Conservation (phyloP, 768 basidiomycete species). For the Collybia mongolica region DNA sequence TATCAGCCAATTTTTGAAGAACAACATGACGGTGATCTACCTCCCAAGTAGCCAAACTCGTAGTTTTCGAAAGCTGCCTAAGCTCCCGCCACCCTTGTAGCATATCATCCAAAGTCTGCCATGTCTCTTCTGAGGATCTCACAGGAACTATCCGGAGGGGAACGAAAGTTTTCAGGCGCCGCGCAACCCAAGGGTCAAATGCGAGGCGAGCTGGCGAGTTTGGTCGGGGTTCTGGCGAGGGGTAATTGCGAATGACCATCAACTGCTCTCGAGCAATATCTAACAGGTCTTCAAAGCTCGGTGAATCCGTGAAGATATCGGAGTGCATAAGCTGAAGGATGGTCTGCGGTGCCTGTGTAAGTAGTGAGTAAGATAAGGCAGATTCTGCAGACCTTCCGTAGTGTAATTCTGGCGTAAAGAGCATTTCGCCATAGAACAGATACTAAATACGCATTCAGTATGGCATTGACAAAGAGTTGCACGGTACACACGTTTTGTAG, state of each 20-base stretch:
- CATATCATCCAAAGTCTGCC: conserved; percentile 46
- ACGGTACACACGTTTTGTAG: conserved; percentile 36
- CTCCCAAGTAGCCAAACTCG: conserved; percentile 61
- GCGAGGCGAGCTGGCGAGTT: conserved; percentile 50
- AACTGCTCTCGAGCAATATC: conserved; percentile 40
- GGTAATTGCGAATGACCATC: conserved; percentile 33
- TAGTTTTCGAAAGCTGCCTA: conserved; percentile 38
- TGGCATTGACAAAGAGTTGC: background rate
- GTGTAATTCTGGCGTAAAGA: conserved; percentile 47
- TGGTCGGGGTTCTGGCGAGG: conserved; percentile 32
- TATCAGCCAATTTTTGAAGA: background rate
- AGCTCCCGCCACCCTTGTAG: conserved; percentile 60
- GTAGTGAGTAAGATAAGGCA: background rate
- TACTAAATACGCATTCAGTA: conserved; percentile 27
- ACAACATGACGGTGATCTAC: conserved; percentile 27
- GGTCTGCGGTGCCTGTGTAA: conserved; percentile 26
- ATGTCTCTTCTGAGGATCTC: conserved; percentile 47
- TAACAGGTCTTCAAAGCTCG: conserved; percentile 36
- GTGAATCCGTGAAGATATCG: conserved; percentile 34
- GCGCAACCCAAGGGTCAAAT: conserved; percentile 67
- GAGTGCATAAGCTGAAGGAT: conserved; percentile 50
- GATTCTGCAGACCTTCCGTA: conserved; percentile 50
- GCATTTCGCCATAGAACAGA: conserved; percentile 48
- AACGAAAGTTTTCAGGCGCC: conserved; percentile 64
- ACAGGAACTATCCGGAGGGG: conserved; percentile 63